These are phyloP conservation scores for Ceratobasidium sp. DNA, from an alignment of 1,284 basidiomycete species.

Conservation along the genomic window DNA sequence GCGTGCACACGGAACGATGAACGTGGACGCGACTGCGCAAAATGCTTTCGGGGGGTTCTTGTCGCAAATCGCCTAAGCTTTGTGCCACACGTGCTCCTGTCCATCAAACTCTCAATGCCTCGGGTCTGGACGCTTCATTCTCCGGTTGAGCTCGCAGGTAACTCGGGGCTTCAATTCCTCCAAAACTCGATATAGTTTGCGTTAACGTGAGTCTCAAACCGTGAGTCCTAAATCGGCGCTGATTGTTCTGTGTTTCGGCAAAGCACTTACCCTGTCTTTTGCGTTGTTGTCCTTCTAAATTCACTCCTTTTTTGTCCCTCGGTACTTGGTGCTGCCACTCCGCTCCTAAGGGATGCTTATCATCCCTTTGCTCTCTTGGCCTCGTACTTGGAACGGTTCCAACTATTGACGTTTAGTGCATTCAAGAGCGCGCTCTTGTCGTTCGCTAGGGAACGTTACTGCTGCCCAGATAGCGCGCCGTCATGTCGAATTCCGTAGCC, in stretches of 20 bases:
- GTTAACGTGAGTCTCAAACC: constrained; percentile 59
- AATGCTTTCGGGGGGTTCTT: too few relatives aligned
- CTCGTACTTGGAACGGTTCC: constrained; percentile 81
- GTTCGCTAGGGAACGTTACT: constrained; percentile 82
- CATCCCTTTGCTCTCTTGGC: constrained; percentile 80
- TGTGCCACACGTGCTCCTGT: too few relatives aligned
- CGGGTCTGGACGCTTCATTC: constrained; percentile 77
- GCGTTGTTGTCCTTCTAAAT: constrained; percentile 88
- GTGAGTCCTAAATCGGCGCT: not conserved
- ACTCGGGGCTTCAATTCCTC: constrained; percentile 63
- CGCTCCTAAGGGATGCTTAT: constrained; percentile 74
- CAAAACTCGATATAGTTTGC: constrained; percentile 67
- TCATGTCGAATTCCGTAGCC: constrained; percentile 68
- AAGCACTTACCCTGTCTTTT: constrained; percentile 90
- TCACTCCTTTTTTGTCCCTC: constrained; percentile 76
- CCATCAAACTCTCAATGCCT: too few relatives aligned
- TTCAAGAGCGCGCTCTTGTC: constrained; percentile 81
- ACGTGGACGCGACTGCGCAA: too few relatives aligned
- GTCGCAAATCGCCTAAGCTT: too few relatives aligned
- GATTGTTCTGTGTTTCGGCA: constrained; percentile 76
- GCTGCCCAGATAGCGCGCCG: constrained; percentile 80
- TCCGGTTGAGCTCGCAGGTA: constrained; percentile 70
- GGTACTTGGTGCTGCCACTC: constrained; percentile 67
- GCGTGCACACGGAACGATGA: too few relatives aligned
- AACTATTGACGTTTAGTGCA: constrained; percentile 92